Evolutionary conservation across 2,329 filamentous ascomycete genomes (phyloP).

Genomic region (Phialophora chinensis): DNA sequence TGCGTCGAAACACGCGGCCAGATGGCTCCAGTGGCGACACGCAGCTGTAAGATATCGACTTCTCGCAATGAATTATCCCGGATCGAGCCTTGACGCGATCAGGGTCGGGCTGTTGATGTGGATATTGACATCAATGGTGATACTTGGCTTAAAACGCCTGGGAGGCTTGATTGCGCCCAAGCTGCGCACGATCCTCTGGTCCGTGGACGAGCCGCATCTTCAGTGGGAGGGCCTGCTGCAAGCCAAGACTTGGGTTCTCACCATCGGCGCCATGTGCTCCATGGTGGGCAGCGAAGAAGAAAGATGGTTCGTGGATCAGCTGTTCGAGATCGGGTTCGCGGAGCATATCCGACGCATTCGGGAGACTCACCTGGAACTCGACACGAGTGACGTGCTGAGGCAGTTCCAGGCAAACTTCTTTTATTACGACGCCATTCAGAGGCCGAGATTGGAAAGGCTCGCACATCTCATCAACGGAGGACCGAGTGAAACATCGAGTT

Average conservation of each 20-base stretch:
- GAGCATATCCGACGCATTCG: slow-evolving; percentile 25
- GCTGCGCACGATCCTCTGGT: slow-evolving; percentile 23
- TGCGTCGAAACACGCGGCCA: slow-evolving; percentile 33
- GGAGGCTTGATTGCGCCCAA: slow-evolving; percentile 34
- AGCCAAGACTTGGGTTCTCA: slow-evolving; percentile 34
- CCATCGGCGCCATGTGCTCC: slow-evolving; percentile 34
- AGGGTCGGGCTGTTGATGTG: slow-evolving; percentile 32
- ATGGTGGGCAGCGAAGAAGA: slow-evolving; percentile 28
- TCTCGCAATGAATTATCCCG: slow-evolving; percentile 24
- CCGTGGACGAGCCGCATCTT: slow-evolving; percentile 15
- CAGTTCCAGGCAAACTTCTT: slow-evolving; percentile 36
- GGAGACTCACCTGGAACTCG: slow-evolving; percentile 21
- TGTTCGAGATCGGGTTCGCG: slow-evolving; percentile 29
- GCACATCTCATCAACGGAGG: slow-evolving; percentile 21
- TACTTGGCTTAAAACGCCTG: slow-evolving; percentile 33
- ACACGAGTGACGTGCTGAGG: slow-evolving; percentile 28
- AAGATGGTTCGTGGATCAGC: slow-evolving; percentile 33
- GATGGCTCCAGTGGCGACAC: slow-evolving; percentile 37
- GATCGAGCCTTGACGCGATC: slow-evolving; percentile 30
- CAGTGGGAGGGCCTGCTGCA: slow-evolving; percentile 28
- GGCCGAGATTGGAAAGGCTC: slow-evolving; percentile 28
- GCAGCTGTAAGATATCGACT: slow-evolving; percentile 33
- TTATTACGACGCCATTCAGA: slow-evolving; percentile 34
- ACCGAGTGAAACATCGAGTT: slow-evolving; percentile 16
- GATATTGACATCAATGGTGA: slow-evolving; percentile 35